A percentile compares a stretch with the other conserved stretches of the same genome.
These are phyloP conservation scores for Vicia faba DNA, from an alignment of 306 rosid genomes.

Conservation along the genomic window DNA sequence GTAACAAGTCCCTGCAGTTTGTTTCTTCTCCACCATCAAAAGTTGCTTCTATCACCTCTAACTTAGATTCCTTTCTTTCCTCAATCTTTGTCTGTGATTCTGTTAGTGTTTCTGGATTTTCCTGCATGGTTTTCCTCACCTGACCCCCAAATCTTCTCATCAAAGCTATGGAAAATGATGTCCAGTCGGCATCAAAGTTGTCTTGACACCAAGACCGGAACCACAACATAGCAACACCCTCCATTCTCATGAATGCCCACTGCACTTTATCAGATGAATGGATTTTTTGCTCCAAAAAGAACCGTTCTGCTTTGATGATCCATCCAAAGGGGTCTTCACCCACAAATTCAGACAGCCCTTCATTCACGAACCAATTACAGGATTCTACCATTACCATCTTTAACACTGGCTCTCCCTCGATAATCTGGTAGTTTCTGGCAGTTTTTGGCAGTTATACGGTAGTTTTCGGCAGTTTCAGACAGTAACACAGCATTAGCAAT, in stretches of 20 bases:
- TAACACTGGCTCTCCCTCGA: not conserved
- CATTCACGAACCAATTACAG: not conserved
- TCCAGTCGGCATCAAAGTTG: not conserved
- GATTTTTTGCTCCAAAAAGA: not conserved
- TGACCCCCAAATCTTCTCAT: not conserved
- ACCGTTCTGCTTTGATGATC: not conserved
- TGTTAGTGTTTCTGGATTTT: too few species aligned
- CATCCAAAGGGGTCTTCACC: not conserved
- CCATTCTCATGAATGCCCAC: conserved; percentile 1
- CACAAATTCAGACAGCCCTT: not conserved
- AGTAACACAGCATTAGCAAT: too few species aligned
- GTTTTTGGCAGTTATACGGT: too few species aligned
- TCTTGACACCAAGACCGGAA: not conserved
- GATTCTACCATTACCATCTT: not conserved
- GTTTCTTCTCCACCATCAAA: too few species aligned
- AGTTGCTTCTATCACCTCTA: too few species aligned
- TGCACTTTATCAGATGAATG: not conserved
- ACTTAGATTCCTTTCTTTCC: too few species aligned
- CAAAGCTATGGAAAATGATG: not conserved
- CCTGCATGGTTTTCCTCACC: too few species aligned
- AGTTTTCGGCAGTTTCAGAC: too few species aligned
- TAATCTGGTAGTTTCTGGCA: too few species aligned
- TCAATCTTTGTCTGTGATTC: too few species aligned
- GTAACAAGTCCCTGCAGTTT: too few species aligned
- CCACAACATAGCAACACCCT: not conserved